Evolutionary conservation across 345 rosid species (phyloP), one percentile per base, ranked within the genome.

Genomic region (Barbarea vulgaris): DNA sequence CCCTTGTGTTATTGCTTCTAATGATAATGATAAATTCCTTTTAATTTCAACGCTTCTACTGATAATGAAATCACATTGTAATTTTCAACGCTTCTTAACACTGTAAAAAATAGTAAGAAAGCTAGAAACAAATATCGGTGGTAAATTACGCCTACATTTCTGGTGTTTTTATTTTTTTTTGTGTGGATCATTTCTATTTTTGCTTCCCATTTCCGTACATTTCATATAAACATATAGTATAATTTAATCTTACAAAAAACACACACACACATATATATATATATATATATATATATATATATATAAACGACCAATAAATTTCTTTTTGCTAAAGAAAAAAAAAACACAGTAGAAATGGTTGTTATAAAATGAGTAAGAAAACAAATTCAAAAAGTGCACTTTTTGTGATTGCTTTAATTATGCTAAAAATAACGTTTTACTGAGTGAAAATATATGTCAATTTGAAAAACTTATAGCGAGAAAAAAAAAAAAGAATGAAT

Each of bases 1-100:
- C 69, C 76, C 51, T 51, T 59, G 9, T 33, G 58, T 25, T 17
- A 60, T 48, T 60, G 67, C 75, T 59, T 59, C 36, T n/a, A n/a
- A n/a, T n/a, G n/a, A n/a, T n/a, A n/a, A n/a, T n/a, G n/a, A n/a
- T n/a, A n/a, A n/a, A n/a, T n/a, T n/a, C n/a, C n/a, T n/a, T n/a
- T n/a, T n/a, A n/a, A n/a, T n/a, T n/a, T n/a, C n/a, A n/a, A n/a
- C n/a, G n/a, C n/a, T n/a, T n/a, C n/a, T n/a, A n/a, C n/a, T n/a
- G n/a, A n/a, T n/a, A n/a, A n/a, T 47, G 17, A 19, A 31, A 19
- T 47, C 48, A 36, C 17, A 31, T 7, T 64, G 11, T 64, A 46
- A 42, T 9, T 15, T 47, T 33, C 33, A 11, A 62, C 22, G 50
- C 24, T 60, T 8, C 50, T 22, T 39, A 19, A 30, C 17, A 57